Conservation (phyloP, 192 early-diverging fungal species). For the Coemansia sp. region DNA sequence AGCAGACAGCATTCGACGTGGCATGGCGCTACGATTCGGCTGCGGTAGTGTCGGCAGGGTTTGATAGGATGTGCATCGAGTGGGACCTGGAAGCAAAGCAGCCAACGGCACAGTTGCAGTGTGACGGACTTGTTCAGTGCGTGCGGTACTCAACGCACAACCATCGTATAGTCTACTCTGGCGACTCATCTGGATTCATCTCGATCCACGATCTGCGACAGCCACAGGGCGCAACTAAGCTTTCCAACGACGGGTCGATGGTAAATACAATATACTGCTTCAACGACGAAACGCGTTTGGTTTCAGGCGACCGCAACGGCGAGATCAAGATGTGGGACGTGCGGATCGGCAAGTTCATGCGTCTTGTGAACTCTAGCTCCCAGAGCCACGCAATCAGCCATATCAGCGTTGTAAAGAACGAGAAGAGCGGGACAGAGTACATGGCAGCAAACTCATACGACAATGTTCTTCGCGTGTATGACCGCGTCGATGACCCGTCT, state of each 20-base stretch:
- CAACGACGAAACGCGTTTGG: conserved; percentile 49
- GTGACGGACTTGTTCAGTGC: conserved; percentile 49
- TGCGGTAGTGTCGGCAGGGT: conserved; percentile 41
- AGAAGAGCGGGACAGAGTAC: conserved; percentile 64
- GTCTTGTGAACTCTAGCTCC: conserved; percentile 31
- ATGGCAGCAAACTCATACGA: conserved; percentile 93
- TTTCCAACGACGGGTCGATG: conserved; percentile 44
- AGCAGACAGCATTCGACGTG: conserved; percentile 51
- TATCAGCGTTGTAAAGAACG: conserved; percentile 48
- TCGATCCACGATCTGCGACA: conserved; percentile 43
- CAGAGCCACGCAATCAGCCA: conserved; percentile 46
- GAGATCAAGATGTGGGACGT: conserved; percentile 92
- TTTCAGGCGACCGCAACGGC: conserved; percentile 52
- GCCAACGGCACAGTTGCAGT: conserved; percentile 18
- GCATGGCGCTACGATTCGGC: conserved; percentile 44
- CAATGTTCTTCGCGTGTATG: conserved; percentile 92
- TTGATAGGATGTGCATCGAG: conserved; percentile 48
- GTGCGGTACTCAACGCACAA: conserved; percentile 59
- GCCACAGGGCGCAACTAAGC: conserved; percentile 21
- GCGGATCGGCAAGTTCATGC: conserved; percentile 61
- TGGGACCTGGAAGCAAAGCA: conserved; percentile 44
- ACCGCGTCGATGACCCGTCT: conserved; percentile 79
- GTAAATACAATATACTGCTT: conserved; percentile 55
- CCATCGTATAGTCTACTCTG: conserved; percentile 59
- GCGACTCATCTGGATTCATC: conserved; percentile 76